Percentiles rank a stretch among this genome's conserved stretches.
Evolutionary conservation across 768 basidiomycete species (phyloP).

Genomic region (Psilocybe subaeruginosa): DNA sequence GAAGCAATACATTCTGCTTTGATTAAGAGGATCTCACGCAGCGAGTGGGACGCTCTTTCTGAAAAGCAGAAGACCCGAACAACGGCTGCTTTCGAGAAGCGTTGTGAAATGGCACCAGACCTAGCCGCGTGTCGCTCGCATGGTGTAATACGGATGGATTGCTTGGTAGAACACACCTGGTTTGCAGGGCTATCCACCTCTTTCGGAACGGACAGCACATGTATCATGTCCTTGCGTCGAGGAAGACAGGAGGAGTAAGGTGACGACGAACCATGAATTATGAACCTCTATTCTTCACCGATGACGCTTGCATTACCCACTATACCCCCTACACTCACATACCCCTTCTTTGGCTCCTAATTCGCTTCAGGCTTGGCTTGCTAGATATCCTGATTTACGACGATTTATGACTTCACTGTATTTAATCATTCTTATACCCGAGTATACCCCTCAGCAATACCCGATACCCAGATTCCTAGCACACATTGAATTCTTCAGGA

Average conservation of each 20-base stretch:
- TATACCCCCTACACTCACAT: background rate
- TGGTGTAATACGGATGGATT: slow-evolving; percentile 54
- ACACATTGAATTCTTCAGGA: no score
- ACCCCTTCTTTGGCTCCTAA: no score
- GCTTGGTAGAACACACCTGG: slow-evolving; percentile 46
- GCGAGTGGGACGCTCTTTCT: slow-evolving; percentile 47
- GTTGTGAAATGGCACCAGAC: slow-evolving; percentile 43
- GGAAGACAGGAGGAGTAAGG: slow-evolving; percentile 13
- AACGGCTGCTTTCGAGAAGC: slow-evolving; percentile 43
- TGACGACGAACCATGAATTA: background rate
- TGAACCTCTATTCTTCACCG: no score
- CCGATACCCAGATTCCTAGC: no score
- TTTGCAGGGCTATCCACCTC: slow-evolving; percentile 56
- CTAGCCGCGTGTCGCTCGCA: slow-evolving; percentile 35
- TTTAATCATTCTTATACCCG: no score
- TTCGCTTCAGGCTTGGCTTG: no score
- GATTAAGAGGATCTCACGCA: slow-evolving; percentile 35
- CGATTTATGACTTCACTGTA: no score
- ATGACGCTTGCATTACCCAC: no score
- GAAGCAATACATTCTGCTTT: slow-evolving; percentile 44
- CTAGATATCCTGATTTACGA: no score
- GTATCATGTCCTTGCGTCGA: slow-evolving; percentile 51
- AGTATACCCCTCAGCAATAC: no score
- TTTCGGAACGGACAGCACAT: slow-evolving; percentile 36
- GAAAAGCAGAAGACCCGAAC: slow-evolving; percentile 45